These are phyloP conservation scores for Huntiella abstrusa DNA, from an alignment of 2,329 filamentous ascomycete genomes.

Conservation along the genomic window DNA sequence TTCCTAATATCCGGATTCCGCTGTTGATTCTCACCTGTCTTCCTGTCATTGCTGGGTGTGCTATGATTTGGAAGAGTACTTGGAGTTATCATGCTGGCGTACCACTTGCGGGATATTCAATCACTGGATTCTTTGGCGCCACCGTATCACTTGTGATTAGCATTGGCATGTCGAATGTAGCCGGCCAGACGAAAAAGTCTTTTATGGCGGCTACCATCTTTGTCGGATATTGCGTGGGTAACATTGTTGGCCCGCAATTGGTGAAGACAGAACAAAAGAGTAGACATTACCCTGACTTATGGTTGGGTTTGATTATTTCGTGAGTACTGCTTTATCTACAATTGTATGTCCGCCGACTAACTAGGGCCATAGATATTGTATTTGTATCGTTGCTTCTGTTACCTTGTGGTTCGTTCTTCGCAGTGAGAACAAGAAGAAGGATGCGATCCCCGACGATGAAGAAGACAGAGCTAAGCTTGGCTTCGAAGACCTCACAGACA, in stretches of 20 bases:
- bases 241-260: conserved; percentile 58
- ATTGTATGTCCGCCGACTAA: too few species aligned
- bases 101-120: conserved; percentile 51
- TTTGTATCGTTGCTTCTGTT: conserved; percentile 40
- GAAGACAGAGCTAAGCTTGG: conserved; percentile 42
- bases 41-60: conserved; percentile 56
- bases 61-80: conserved; percentile 51
- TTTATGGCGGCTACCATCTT: conserved; percentile 58
- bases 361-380: conserved; percentile 35
- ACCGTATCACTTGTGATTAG: conserved; percentile 42
- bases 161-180: conserved; percentile 45
- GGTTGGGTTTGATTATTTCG: conserved; percentile 48
- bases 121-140: conserved; percentile 55
- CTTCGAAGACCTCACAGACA: conserved; percentile 50
- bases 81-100: conserved; percentile 46
- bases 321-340: conserved; percentile 15
- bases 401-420: conserved; percentile 39
- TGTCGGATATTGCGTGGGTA: conserved; percentile 53
- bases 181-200: conserved; percentile 60
- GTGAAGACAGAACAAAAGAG: conserved; percentile 46
- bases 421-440: conserved; percentile 37
- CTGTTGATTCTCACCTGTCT: conserved; percentile 49
- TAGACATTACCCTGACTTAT: conserved; percentile 51
- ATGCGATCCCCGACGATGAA: conserved; percentile 27
- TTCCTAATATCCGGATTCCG: conserved; percentile 44